A percentile compares a stretch with the other conserved stretches of the same genome.
Evolutionary conservation across 2,329 filamentous ascomycete species (phyloP).

Genomic region (Phialocephala subalpina): DNA sequence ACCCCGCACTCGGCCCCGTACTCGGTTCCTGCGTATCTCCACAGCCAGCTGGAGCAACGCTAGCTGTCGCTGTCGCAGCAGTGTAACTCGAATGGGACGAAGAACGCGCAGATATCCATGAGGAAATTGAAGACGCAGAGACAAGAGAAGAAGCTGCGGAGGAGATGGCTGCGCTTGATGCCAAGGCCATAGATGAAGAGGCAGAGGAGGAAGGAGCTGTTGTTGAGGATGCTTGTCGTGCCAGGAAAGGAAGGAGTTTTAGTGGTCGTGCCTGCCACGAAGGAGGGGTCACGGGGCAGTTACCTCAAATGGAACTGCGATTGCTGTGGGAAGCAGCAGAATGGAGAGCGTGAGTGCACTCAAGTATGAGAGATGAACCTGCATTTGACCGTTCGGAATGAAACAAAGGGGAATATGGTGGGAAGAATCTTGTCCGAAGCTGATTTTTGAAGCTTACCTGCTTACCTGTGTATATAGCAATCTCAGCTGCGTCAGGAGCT

Average conservation of each 20-base stretch:
- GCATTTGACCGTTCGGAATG: neutral
- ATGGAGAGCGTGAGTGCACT: neutral
- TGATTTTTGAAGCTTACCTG: too few species aligned
- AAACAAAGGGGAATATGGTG: neutral
- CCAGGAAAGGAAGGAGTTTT: neutral
- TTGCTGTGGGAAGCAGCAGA: neutral
- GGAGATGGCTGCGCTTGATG: neutral
- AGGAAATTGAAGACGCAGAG: neutral
- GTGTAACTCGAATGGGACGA: neutral
- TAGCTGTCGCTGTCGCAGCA: neutral
- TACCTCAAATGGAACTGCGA: neutral
- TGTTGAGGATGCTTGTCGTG: neutral
- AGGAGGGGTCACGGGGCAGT: neutral
- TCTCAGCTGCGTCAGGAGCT: neutral
- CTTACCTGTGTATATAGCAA: neutral
- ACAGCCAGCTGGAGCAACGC: neutral
- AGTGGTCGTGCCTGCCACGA: too few species aligned
- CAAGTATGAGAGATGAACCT: neutral
- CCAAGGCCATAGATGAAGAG: neutral
- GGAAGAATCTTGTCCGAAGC: too few species aligned
- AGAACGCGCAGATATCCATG: neutral
- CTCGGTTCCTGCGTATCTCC: neutral
- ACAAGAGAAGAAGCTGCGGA: slow-evolving; percentile 1
- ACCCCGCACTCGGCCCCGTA: neutral
- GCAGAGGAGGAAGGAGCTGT: neutral